These are phyloP conservation scores for Pogostemon cablin DNA, from an alignment of 257 asterid species.

Conservation along the genomic window DNA sequence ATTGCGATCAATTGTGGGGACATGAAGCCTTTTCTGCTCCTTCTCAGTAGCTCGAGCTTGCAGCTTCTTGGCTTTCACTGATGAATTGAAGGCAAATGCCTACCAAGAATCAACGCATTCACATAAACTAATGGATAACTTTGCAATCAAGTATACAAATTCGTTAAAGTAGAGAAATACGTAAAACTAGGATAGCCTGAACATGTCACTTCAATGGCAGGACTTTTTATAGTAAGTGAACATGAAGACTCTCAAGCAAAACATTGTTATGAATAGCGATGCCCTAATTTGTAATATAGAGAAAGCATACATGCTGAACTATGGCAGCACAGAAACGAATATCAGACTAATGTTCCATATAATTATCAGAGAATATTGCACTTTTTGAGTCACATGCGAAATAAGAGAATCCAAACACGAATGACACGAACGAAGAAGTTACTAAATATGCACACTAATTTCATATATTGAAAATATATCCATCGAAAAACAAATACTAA, in stretches of 20 bases:
- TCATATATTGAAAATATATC: not conserved
- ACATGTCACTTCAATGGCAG: not conserved
- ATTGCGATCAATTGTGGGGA: slow-evolving; percentile 74
- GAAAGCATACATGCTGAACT: not conserved
- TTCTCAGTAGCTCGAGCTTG: slow-evolving; percentile 86
- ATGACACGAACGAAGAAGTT: not conserved
- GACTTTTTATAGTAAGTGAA: not conserved
- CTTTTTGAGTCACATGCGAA: not conserved
- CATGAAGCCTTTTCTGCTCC: slow-evolving; percentile 91
- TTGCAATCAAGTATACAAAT: slow-evolving; percentile 16
- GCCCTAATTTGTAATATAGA: slow-evolving; percentile 5
- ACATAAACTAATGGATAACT: slow-evolving; percentile 12
- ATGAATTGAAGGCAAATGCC: slow-evolving; percentile 85
- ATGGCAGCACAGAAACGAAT: not conserved
- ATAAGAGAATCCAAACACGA: not conserved
- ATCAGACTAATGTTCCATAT: not conserved
- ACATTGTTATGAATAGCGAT: slow-evolving; percentile 1
- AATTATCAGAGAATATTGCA: not conserved
- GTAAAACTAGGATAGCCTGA: not conserved
- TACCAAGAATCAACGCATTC: slow-evolving; percentile 34
- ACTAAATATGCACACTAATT: not conserved
- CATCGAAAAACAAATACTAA: not conserved
- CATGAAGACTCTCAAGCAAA: not conserved
- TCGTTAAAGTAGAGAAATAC: not conserved
- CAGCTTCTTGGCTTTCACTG: slow-evolving; percentile 81